phyloP scores from a whole-genome alignment of 2,329 filamentous ascomycete species.

The Purpureocillium takamizusanense region DNA sequence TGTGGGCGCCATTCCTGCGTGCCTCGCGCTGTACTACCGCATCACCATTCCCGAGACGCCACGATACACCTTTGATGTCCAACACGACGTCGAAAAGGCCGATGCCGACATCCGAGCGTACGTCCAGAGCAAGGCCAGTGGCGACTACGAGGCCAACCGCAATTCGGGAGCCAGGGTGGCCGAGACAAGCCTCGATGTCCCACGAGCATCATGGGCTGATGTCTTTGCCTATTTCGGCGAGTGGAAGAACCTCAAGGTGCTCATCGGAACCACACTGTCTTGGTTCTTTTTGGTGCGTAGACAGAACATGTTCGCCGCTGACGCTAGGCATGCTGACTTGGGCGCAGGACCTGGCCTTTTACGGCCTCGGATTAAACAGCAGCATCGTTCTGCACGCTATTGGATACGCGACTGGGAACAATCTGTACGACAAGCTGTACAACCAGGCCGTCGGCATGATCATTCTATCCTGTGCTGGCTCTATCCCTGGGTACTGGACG shows the following conservation, averaged over 20 bases:
- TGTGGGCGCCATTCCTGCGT: conserved; percentile 68
- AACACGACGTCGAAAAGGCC: conserved; percentile 65
- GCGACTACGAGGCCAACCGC: conserved; percentile 36
- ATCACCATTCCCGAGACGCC: conserved; percentile 81
- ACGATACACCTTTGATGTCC: conserved; percentile 74
- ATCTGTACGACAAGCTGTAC: conserved; percentile 59
- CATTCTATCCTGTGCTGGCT: conserved; percentile 67
- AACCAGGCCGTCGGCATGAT: conserved; percentile 70
- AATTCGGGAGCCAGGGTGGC: conserved; percentile 43
- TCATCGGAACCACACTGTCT: conserved; percentile 67
- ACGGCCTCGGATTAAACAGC: conserved; percentile 68
- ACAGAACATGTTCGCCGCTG: not conserved
- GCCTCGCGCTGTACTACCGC: conserved; percentile 75
- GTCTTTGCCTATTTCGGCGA: conserved; percentile 57
- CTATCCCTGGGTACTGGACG: conserved; percentile 73
- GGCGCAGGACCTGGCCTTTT: conserved; percentile 54
- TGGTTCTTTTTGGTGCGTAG: conserved; percentile 64
- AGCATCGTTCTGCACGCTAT: conserved; percentile 62
- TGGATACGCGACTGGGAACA: conserved; percentile 55
- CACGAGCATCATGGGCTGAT: conserved; percentile 62
- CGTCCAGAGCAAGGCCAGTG: conserved; percentile 36
- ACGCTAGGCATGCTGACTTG: not conserved
- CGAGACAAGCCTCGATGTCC: conserved; percentile 47
- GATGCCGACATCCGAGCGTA: conserved; percentile 62
- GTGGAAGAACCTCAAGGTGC: conserved; percentile 61